Evolutionary conservation across 768 basidiomycete genomes (phyloP).

Genomic region (Leccinum boreale): DNA sequence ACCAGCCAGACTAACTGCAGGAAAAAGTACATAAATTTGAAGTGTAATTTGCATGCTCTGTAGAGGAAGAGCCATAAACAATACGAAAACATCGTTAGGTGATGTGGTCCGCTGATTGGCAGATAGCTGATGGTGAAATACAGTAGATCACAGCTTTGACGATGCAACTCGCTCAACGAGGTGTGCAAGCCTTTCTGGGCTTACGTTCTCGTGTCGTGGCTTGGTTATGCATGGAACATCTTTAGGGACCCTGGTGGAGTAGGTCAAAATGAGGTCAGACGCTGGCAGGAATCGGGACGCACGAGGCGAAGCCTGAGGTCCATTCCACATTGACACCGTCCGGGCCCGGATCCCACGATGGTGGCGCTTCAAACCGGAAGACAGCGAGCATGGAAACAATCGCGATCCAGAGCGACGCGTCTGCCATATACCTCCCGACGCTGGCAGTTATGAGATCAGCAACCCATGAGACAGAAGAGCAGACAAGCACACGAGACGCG

Average conservation of each 20-base stretch:
- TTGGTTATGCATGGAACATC: slow-evolving; percentile 9
- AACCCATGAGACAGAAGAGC: background rate
- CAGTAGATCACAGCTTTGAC: background rate
- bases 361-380: slow-evolving; percentile 12
- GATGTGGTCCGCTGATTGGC: background rate
- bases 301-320: slow-evolving; percentile 19
- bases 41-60: too few species aligned
- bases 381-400: slow-evolving; percentile 21
- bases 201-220: slow-evolving; percentile 5
- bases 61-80: too few species aligned
- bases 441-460: slow-evolving; percentile 19
- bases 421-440: slow-evolving; percentile 42
- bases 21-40: too few species aligned
- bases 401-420: slow-evolving; percentile 33
- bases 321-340: slow-evolving; percentile 21
- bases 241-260: slow-evolving; percentile 9
- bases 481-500: background rate
- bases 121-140: background rate
- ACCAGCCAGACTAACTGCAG: too few species aligned
- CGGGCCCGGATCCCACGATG: slow-evolving; percentile 16
- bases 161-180: slow-evolving; percentile 3
- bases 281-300: background rate
- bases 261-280: background rate
- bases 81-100: background rate
- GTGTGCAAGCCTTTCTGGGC: slow-evolving; percentile 8